These are phyloP conservation scores for Phytopythium oedochilum DNA, from an alignment of 352 stramenopile genomes.

Conservation along the genomic window DNA sequence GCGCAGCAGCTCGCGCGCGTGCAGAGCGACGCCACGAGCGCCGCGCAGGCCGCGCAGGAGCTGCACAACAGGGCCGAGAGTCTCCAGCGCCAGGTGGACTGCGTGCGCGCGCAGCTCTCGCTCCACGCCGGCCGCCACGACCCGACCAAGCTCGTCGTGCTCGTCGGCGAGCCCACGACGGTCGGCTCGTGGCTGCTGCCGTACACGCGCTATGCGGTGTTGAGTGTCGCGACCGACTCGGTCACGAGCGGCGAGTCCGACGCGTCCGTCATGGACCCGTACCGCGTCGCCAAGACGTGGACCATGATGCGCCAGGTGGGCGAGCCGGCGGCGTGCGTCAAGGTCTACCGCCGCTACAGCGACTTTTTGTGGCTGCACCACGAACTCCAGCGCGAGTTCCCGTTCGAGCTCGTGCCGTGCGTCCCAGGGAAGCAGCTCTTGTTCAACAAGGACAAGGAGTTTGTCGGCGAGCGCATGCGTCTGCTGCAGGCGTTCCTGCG, in stretches of 20 bases:
- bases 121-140: constrained; percentile 73
- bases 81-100: constrained; percentile 74
- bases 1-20: constrained; percentile 64
- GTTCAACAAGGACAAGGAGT: constrained; percentile 84
- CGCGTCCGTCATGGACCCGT: constrained; percentile 44
- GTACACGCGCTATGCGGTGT: constrained; percentile 81
- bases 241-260: constrained; percentile 17
- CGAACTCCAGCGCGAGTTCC: constrained; percentile 59
- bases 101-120: constrained; percentile 68
- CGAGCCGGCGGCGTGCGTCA: constrained; percentile 67
- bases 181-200: constrained; percentile 81
- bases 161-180: constrained; percentile 75
- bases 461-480: constrained; percentile 82
- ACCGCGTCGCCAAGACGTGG: constrained; percentile 70
- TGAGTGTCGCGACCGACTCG: constrained; percentile 66
- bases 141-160: constrained; percentile 72
- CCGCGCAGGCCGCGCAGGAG: constrained; percentile 59
- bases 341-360: constrained; percentile 83
- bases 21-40: constrained; percentile 62
- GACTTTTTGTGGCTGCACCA: constrained; percentile 84
- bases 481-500: constrained; percentile 76
- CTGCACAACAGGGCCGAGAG: constrained; percentile 64
- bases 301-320: constrained; percentile 68
- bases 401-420: constrained; percentile 68
- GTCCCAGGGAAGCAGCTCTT: constrained; percentile 77